Evolutionary conservation across 2,329 filamentous ascomycete species (phyloP).

Genomic region (Grosmannia huntii): DNA sequence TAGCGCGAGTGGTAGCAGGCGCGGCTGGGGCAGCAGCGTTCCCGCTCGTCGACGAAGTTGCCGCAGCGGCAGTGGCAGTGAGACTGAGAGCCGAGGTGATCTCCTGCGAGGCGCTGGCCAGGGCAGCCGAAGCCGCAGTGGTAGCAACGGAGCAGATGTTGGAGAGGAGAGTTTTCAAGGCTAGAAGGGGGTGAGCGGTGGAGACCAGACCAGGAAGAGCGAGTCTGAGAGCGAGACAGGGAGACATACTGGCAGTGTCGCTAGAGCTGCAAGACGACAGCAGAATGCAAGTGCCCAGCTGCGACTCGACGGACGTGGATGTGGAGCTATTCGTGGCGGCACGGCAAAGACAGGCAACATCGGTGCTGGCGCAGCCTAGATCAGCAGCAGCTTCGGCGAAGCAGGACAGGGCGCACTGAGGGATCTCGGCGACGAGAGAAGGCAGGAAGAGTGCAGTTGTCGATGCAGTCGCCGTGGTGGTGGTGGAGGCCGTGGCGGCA

Average conservation of each 20-base stretch:
- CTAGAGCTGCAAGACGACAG: conserved; percentile 1
- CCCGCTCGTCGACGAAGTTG: background rate
- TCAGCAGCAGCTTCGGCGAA: conserved; percentile 9
- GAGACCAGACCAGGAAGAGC: background rate
- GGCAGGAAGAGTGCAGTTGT: conserved; percentile 9
- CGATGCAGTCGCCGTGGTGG: conserved; percentile 1
- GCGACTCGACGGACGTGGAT: background rate
- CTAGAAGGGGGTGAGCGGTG: background rate
- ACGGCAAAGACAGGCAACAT: conserved; percentile 16
- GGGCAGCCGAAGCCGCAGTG: conserved; percentile 3
- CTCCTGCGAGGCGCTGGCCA: conserved; percentile 7
- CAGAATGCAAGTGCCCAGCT: conserved; percentile 13
- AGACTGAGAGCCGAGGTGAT: conserved; percentile 3
- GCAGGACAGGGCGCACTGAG: conserved; percentile 15
- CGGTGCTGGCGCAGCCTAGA: conserved; percentile 13
- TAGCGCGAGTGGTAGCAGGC: conserved; percentile 3
- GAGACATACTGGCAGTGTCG: conserved; percentile 2
- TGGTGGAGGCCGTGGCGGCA: background rate
- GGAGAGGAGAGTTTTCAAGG: conserved; percentile 4
- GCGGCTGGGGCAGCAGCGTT: background rate
- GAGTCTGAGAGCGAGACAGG: background rate
- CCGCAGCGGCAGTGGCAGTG: background rate
- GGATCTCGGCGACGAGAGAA: conserved; percentile 14
- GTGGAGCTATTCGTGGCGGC: conserved; percentile 6
- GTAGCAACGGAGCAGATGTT: conserved; percentile 8